Evolutionary conservation across 106 monocot species (phyloP), one percentile per base, ranked within the genome.

Genomic region (Posidonia australis): DNA sequence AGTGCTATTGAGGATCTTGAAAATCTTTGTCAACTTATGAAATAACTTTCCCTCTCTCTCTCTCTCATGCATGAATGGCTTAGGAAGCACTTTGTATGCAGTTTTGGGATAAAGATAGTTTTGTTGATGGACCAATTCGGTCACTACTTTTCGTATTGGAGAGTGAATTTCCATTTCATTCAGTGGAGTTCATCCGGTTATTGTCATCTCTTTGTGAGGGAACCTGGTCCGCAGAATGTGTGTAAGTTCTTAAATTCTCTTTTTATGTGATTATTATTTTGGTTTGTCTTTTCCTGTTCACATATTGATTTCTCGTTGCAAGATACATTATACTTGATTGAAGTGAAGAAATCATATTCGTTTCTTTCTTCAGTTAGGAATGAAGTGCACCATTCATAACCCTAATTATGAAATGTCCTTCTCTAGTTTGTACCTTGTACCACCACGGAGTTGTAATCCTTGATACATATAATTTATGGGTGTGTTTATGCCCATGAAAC

Each of bases 31-130:
- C 19, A 20, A 19, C 11, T 59, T 59, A 2, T 59, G 24, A 29
- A 28, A 62, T 13, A n/a, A 17, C 41, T 43, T 60, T 30, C 44
- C 58, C 44, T 57, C 10, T 45, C 45, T 30, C 67, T 11, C 45
- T 27, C 17, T 66, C 13, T 56, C 11, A 51, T 79, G 48, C 85
- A 36, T 7, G 7, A 36, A 36, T 36, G 2, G 2, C 36, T 36
- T 36, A 98, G 96, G 96, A 98, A 74, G 77, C 82, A 58, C 82
- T 98, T 58, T 90, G 78, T 18, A 76, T 73, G 69, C 90, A 90
- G 70, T 98, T 98, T 67, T 98, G 96, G 96, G 96, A 98, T 64
- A 82, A 71, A 74, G 90, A 87, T 52, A 81, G 87, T 67, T 87
- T 79, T 76, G 69, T 98, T 63, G 96, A 98, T 87, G 84, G 80